Evolutionary conservation across 768 basidiomycete species (phyloP).

Genomic region (Agrocybe praecox): DNA sequence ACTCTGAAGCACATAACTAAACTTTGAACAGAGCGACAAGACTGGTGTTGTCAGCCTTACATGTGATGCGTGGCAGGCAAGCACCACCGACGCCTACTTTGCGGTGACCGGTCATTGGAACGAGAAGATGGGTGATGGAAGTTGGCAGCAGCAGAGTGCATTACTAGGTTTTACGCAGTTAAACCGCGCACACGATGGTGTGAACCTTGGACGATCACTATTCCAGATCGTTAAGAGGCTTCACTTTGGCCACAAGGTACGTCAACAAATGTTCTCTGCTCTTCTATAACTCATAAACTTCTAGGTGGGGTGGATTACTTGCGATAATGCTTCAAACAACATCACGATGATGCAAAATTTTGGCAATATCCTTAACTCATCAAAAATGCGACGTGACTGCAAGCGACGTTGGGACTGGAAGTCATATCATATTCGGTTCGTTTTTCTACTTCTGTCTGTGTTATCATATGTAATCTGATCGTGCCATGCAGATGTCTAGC

Average conservation of each 20-base stretch:
- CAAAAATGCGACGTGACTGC: not conserved
- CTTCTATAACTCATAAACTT: too few species aligned
- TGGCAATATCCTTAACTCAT: not conserved
- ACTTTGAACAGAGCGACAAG: constrained; percentile 4
- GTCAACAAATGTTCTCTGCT: not conserved
- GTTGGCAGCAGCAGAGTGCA: constrained; percentile 30
- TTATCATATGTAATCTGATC: not conserved
- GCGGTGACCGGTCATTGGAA: constrained; percentile 39
- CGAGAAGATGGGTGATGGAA: constrained; percentile 19
- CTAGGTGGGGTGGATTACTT: constrained; percentile 39
- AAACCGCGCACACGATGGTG: constrained; percentile 38
- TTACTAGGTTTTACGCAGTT: constrained; percentile 35
- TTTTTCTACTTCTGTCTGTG: not conserved
- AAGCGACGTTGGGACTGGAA: not conserved
- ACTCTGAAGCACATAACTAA: not conserved
- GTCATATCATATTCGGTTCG: constrained; percentile 16
- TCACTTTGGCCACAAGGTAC: constrained; percentile 30
- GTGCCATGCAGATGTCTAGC: constrained; percentile 28
- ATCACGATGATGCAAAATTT: constrained; percentile 34
- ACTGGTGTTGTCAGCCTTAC: constrained; percentile 21
- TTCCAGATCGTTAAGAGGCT: constrained; percentile 32
- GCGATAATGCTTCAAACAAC: constrained; percentile 41
- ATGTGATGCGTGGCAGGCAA: constrained; percentile 40
- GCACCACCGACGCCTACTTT: constrained; percentile 37
- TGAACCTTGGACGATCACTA: constrained; percentile 34